Conservation (phyloP, 73 alveolate genomes). For the Breviolum minutum region DNA sequence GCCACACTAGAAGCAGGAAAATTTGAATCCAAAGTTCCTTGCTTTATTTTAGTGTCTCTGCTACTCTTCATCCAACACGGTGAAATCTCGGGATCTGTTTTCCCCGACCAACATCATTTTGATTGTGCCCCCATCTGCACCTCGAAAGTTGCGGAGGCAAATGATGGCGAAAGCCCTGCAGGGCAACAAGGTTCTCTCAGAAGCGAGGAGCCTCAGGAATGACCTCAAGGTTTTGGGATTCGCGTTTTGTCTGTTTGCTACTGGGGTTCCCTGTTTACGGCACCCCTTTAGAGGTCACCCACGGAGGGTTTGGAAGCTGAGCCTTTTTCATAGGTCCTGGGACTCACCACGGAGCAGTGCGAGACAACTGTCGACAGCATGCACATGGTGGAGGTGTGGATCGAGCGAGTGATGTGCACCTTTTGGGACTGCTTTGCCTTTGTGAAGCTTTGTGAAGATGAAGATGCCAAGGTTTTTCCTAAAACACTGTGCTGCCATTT, state of each 20-base stretch:
- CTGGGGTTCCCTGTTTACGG: neutral
- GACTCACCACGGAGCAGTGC: constrained; percentile 59
- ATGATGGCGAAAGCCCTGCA: constrained; percentile 15
- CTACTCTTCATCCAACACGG: too few species aligned
- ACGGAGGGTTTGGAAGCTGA: neutral
- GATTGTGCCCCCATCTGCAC: neutral
- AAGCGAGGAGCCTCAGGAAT: neutral
- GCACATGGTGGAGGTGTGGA: constrained; percentile 35
- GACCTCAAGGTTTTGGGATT: neutral
- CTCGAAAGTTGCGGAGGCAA: neutral
- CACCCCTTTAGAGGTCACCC: too few species aligned
- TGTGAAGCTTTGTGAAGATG: too few species aligned
- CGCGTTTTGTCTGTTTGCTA: too few species aligned
- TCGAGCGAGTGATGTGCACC: too few species aligned
- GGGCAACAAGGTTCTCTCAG: constrained; percentile 80
- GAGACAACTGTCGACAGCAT: constrained; percentile 38
- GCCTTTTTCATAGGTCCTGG: constrained; percentile 6
- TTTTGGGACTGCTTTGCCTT: too few species aligned
- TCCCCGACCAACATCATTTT: neutral
- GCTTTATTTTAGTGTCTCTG: too few species aligned
- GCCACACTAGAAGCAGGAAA: too few species aligned
- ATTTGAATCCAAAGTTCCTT: too few species aligned
- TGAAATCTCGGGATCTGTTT: neutral
- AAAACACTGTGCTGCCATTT: too few species aligned
- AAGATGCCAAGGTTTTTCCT: too few species aligned